Percentiles rank a stretch among this genome's conserved stretches.
Evolutionary conservation across 495 filamentous ascomycete species (phyloP).

Genomic region (Podospora bellae-mahoneyi): DNA sequence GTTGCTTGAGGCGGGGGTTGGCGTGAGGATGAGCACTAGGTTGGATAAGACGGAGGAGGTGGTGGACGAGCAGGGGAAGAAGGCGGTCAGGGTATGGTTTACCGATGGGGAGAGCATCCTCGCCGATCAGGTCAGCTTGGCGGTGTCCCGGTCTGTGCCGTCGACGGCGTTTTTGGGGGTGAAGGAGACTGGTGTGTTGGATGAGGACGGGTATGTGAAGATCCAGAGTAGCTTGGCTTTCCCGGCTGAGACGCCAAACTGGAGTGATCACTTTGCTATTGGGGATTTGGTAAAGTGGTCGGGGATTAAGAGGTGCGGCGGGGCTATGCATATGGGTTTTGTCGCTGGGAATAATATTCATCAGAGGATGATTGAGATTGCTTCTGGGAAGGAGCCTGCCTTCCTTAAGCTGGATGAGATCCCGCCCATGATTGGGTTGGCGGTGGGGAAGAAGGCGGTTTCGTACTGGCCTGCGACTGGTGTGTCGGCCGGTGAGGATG

Average conservation of each 20-base stretch:
- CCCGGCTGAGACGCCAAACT: conserved; percentile 45
- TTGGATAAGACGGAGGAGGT: conserved; percentile 39
- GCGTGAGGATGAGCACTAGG: conserved; percentile 52
- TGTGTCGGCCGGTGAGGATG: conserved; percentile 53
- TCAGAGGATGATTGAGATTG: conserved; percentile 47
- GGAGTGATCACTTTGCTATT: conserved; percentile 56
- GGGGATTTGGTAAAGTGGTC: conserved; percentile 57
- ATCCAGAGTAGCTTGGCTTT: conserved; percentile 51
- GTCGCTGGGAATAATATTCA: conserved; percentile 59
- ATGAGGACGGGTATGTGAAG: conserved; percentile 56
- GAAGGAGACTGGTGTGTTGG: conserved; percentile 33
- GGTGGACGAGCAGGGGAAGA: conserved; percentile 27
- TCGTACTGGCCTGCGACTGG: conserved; percentile 53
- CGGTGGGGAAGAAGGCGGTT: conserved; percentile 62
- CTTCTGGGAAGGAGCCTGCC: conserved; percentile 40
- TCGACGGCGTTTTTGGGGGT: conserved; percentile 53
- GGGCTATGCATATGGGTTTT: conserved; percentile 64
- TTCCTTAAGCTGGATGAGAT: conserved; percentile 48
- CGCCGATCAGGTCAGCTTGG: conserved; percentile 57
- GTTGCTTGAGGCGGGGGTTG: conserved; percentile 53
- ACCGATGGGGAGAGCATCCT: conserved; percentile 51
- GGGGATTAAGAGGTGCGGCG: conserved; percentile 68
- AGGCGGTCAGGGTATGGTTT: conserved; percentile 48
- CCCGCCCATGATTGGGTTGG: conserved; percentile 63
- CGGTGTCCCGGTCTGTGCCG: conserved; percentile 54